Evolutionary conservation across 78 protist genomes (phyloP).

Genomic region (Andalucia godoyi): DNA sequence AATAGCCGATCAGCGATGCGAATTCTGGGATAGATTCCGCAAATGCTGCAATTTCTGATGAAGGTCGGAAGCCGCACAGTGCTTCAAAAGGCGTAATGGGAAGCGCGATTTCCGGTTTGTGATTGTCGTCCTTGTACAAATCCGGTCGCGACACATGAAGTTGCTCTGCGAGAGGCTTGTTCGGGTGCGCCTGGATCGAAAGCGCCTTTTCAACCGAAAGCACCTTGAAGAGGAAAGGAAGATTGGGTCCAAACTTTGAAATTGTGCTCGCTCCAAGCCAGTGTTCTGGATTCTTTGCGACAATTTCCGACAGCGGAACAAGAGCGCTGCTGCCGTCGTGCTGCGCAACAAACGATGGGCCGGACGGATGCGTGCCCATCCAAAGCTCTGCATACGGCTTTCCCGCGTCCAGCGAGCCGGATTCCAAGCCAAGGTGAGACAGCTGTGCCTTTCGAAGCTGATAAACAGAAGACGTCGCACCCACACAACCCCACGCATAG

Average conservation of each 20-base stretch:
- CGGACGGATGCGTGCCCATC: conserved; percentile 93
- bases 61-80: conserved; percentile 73
- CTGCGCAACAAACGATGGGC: conserved; percentile 34
- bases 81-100: conserved; percentile 80
- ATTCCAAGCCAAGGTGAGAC: too few relatives aligned
- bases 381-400: conserved; percentile 87
- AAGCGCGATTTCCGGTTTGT: conserved; percentile 90
- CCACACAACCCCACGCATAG: conserved; percentile 83
- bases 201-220: conserved; percentile 73
- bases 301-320: not conserved
- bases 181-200: conserved; percentile 91
- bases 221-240: conserved; percentile 90
- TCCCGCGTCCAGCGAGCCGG: conserved; percentile 7
- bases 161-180: conserved; percentile 58
- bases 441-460: conserved; percentile 1
- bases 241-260: not conserved
- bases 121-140: conserved; percentile 81
- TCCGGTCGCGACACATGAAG: conserved; percentile 55
- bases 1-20: not conserved
- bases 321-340: too few relatives aligned
- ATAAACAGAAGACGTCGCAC: conserved; percentile 48
- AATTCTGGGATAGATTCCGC: conserved; percentile 14
- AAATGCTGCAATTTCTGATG: conserved; percentile 29
- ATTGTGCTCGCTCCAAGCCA: too few relatives aligned
- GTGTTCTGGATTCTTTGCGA: not conserved